A percentile compares a stretch with the other conserved stretches of the same genome.
phyloP scores from a whole-genome alignment of 495 filamentous ascomycete genomes.

The Cairneyella variabilis region DNA sequence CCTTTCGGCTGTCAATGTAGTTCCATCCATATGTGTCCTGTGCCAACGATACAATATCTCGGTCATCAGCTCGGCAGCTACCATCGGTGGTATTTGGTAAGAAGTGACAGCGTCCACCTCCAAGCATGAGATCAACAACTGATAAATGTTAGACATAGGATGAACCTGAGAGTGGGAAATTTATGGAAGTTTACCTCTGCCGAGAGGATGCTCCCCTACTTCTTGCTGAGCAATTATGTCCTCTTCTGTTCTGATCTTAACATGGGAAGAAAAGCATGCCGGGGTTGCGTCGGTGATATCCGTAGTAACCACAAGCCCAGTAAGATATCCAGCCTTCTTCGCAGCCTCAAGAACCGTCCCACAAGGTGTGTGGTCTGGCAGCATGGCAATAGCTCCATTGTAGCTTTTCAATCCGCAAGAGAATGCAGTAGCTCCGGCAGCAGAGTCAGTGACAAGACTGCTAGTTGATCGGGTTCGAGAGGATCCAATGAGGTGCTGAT shows the following conservation, averaged over 20 bases:
- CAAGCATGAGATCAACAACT: conserved; percentile 86
- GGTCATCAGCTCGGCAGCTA: conserved; percentile 59
- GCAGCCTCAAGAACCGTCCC: conserved; percentile 95
- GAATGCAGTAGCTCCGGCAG: conserved; percentile 94
- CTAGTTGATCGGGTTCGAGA: conserved; percentile 79
- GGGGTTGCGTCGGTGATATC: conserved; percentile 97
- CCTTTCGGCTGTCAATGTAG: conserved; percentile 66
- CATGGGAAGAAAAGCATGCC: conserved; percentile 90
- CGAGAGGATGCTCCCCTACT: conserved; percentile 80
- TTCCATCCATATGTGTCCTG: conserved; percentile 67
- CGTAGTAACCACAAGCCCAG: conserved; percentile 92
- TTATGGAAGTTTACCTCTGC: conserved; percentile 38
- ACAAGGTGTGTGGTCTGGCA: conserved; percentile 80
- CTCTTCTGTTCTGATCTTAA: conserved; percentile 70
- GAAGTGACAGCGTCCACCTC: conserved; percentile 92
- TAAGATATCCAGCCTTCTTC: conserved; percentile 84
- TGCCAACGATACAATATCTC: conserved; percentile 24
- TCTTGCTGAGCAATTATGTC: conserved; percentile 91
- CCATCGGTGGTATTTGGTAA: conserved; percentile 70
- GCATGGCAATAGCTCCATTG: conserved; percentile 89
- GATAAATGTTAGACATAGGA: not conserved
- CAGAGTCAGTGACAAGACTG: conserved; percentile 87
- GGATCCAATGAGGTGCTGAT: conserved; percentile 82
- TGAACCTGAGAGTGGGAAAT: not conserved
- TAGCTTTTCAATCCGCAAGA: conserved; percentile 90